These are phyloP conservation scores for Rhodamnia argentea DNA, from an alignment of 345 rosid genomes.

Conservation along the genomic window DNA sequence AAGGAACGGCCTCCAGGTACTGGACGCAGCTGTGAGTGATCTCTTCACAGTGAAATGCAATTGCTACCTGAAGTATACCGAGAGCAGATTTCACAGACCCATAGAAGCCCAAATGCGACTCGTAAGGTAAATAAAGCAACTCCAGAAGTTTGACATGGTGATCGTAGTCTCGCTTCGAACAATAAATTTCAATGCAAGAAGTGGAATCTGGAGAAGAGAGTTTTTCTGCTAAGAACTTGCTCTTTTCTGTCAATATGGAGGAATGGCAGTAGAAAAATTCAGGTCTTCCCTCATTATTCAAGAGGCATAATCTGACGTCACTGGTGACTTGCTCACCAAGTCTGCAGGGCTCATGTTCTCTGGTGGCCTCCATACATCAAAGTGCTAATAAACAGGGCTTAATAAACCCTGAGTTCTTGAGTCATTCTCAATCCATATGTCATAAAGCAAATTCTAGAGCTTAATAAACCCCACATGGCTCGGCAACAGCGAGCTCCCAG, in stretches of 20 bases:
- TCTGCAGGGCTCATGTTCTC: conserved; percentile 12
- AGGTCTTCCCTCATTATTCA: conserved; percentile 29
- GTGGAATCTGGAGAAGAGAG: conserved; percentile 11
- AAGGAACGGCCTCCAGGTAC: conserved; percentile 47
- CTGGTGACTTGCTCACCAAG: conserved; percentile 26
- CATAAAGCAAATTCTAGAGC: background rate
- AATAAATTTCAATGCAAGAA: conserved; percentile 17
- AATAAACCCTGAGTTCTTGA: no score
- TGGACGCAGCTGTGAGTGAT: conserved; percentile 31
- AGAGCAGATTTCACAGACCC: conserved; percentile 33
- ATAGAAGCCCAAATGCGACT: conserved; percentile 22
- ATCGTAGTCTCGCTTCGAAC: conserved; percentile 24
- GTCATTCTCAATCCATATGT: no score
- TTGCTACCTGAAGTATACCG: conserved; percentile 33
- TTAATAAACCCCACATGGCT: background rate
- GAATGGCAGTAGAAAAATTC: conserved; percentile 30
- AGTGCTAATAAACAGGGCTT: background rate
- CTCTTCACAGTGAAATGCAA: conserved; percentile 29
- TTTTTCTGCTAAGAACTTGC: conserved; percentile 31
- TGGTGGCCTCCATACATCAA: conserved; percentile 21
- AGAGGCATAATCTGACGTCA: conserved; percentile 20
- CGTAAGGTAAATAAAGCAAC: conserved; percentile 20
- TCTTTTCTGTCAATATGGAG: conserved; percentile 16
- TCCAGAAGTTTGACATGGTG: conserved; percentile 33
- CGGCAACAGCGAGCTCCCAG: background rate